Evolutionary conservation across 176 grass and related monocot genomes (phyloP), one percentile per base, ranked within the genome.

Genomic region (Avena eriantha): DNA sequence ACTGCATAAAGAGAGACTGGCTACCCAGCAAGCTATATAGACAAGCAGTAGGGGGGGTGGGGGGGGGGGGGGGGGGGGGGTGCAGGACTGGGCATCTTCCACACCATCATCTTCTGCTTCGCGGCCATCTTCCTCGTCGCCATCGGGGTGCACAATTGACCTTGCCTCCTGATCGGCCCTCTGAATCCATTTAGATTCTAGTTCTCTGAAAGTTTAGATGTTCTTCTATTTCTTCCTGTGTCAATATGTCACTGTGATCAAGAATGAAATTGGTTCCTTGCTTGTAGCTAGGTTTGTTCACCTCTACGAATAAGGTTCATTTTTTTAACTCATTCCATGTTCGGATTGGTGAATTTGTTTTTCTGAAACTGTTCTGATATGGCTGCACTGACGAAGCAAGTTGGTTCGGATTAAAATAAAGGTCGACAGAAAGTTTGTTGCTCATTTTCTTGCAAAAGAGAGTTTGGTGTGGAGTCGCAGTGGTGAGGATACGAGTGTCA

Each of bases 101-200:
- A n/a, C n/a, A n/a, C 86, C 29, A 65, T 91, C 5, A 73, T 94
- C 80, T 91, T 91, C 66, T 58, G 75, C 73, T 45, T 91, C 15
- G 39, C 58, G 8, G 54, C 80, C 21, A 78, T 94, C 71, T 87
- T 94, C 18, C 60, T 64, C 10, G 0, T 64, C 10, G 60, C 60
- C 60, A 29, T 64, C 0, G 60, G 60, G 4, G 60, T 64, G 60
- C 60, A 64, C 4, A 64, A 64, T 64, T 23, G 60, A 64, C 23
- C 22, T 64, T 11, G 60, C 23, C 23, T 64, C 60, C 11, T 64
- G 60, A 64, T 6, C 4, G 23, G 60, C 26, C 59, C 59, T 63
- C 59, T 26, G 23, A 63, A 63, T 63, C 22, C 59, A 23, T 61
- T 61, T 10, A 31, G 61, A 29, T 11, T 17, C 0, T 5, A 59